Base-by-base conservation (phyloP, 2,329 filamentous ascomycete genomes). In the Fragosphaeria purpurea region DNA sequence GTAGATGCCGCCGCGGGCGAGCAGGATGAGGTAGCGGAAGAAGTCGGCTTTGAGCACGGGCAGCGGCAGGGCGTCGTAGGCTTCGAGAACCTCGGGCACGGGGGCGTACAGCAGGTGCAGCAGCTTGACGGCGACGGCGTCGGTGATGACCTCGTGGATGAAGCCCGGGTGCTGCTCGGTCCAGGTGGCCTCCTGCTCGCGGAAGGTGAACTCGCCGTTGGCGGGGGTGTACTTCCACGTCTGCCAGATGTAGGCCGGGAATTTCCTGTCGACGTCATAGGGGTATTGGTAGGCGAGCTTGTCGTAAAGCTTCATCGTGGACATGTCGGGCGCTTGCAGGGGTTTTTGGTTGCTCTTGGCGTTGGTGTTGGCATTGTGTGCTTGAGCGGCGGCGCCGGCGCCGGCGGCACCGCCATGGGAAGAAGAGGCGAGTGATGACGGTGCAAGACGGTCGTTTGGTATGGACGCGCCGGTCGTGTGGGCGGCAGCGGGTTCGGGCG, bases 221-320 rank as follows among this genome's bases (percentile, higher is more conserved):
- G 83, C 78, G 0, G 91, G 90, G 1, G 82, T 86, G 62, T 81
- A 84, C 67, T 94, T 96, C 93, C 93, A 98, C 11, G 93, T 98
- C 74, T 98, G 93, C 93, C 93, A 98, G 63, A 98, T 94, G 72
- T 95, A 97, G 51, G 89, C 90, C 4, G 93, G 93, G 66, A 97
- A 97, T 66, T 91, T 95, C 59, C 75, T 69, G 62, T 89, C 82
- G 55, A 91, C 76, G 62, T 95, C 86, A 74, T 97, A 98, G 22
- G 90, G 88, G 67, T 93, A 97, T 60, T 94, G 86, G 71, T 95
- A 96, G 48, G 83, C 84, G 51, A 98, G 80, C 70, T 93, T 95
- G 71, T 78, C 85, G 74, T 73, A 75, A 48, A 90, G 75, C 12
- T 85, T 82, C 69, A 86, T 82, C 62, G 76, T 79, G 52, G 82